Percentiles rank a stretch among this genome's conserved stretches.
Evolutionary conservation across 2,329 filamentous ascomycete species (phyloP).

Genomic region (Penicillium sp.): DNA sequence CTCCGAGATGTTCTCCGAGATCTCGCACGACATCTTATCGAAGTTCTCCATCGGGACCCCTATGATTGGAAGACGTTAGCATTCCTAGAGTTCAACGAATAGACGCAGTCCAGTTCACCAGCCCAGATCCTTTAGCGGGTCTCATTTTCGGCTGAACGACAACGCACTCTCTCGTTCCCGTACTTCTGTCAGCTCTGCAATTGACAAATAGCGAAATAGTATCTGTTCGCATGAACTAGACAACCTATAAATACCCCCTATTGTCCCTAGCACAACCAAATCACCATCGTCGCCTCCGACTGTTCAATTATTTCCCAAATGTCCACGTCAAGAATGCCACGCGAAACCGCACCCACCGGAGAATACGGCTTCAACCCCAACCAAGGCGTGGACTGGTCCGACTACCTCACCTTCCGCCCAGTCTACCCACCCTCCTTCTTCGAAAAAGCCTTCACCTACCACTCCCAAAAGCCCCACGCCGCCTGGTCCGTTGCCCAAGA

Average conservation of each 20-base stretch:
- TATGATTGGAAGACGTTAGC: not conserved
- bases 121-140: not conserved
- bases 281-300: too few species aligned
- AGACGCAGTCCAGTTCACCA: not conserved
- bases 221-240: not conserved
- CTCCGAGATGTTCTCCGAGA: conserved; percentile 6
- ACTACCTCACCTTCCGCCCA: conserved; percentile 4
- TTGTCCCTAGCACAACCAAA: not conserved
- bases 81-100: not conserved
- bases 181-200: not conserved
- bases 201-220: not conserved
- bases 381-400: conserved; percentile 3
- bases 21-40: not conserved
- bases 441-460: conserved; percentile 1
- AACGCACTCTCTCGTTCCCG: not conserved
- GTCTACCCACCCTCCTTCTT: conserved; percentile 6
- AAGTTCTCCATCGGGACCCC: not conserved
- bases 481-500: conserved; percentile 2
- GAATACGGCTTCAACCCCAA: conserved; percentile 2
- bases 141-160: not conserved
- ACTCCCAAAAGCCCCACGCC: not conserved
- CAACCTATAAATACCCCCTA: not conserved
- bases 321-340: not conserved
- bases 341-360: not conserved
- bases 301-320: not conserved